phyloP scores from a whole-genome alignment of 768 basidiomycete genomes.

The Boletus rubescentipes region DNA sequence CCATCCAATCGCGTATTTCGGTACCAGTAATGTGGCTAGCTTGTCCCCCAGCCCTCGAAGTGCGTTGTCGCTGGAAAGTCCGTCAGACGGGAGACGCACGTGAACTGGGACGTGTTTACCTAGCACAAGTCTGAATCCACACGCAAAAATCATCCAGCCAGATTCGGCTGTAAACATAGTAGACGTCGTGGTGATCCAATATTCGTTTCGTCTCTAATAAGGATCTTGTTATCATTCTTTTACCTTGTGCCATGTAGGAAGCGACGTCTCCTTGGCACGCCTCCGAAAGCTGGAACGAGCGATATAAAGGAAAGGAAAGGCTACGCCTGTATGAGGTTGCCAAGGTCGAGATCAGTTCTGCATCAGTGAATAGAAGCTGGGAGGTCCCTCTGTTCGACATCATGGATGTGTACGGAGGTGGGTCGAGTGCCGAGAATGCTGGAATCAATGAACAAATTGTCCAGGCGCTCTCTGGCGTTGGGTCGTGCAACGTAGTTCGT shows the following conservation, averaged over 20 bases:
- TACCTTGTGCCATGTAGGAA: constrained; percentile 55
- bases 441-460: constrained; percentile 72
- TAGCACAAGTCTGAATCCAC: constrained; percentile 73
- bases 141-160: constrained; percentile 85
- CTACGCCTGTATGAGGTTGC: constrained; percentile 70
- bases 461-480: constrained; percentile 90
- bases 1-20: constrained; percentile 66
- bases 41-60: constrained; percentile 46
- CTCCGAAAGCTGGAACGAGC: constrained; percentile 74
- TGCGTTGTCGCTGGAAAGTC: constrained; percentile 51
- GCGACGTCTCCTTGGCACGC: constrained; percentile 66
- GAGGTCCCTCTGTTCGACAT: constrained; percentile 13
- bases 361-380: constrained; percentile 33
- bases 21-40: constrained; percentile 42
- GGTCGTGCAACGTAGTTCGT: constrained; percentile 73
- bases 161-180: constrained; percentile 85
- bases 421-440: constrained; percentile 81
- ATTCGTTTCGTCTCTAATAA: constrained; percentile 72
- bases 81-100: constrained; percentile 1
- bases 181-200: constrained; percentile 80
- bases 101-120: constrained; percentile 42
- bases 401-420: constrained; percentile 46
- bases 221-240: constrained; percentile 59
- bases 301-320: constrained; percentile 75
- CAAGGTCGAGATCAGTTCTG: constrained; percentile 52